A percentile compares a stretch with the other conserved stretches of the same genome.
Conservation (phyloP, 2,329 filamentous ascomycete genomes). For the Fusarium tricinctum region DNA sequence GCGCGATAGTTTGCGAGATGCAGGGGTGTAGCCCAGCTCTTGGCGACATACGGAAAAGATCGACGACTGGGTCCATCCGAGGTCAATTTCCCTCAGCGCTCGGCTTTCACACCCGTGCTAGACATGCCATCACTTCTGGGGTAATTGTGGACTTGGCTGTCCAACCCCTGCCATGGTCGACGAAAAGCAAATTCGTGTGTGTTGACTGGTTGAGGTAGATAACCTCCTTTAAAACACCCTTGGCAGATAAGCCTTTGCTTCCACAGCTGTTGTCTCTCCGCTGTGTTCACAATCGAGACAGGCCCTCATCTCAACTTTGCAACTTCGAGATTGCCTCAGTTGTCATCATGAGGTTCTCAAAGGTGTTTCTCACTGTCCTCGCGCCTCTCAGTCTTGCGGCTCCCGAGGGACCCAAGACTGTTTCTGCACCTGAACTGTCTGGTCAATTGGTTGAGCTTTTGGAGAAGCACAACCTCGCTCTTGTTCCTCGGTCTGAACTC, state of each 20-base stretch:
- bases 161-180: background rate
- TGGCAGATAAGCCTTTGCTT: background rate
- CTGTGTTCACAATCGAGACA: background rate
- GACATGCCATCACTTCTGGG: slow-evolving; percentile 17
- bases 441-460: slow-evolving; percentile 57
- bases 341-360: slow-evolving; percentile 56
- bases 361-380: slow-evolving; percentile 53
- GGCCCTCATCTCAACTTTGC: slow-evolving; percentile 1
- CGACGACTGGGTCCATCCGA: background rate
- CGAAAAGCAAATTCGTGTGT: slow-evolving; percentile 21
- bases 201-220: slow-evolving; percentile 30
- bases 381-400: slow-evolving; percentile 54
- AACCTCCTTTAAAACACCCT: slow-evolving; percentile 12
- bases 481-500: slow-evolving; percentile 62
- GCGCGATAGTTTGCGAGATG: slow-evolving; percentile 38
- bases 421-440: slow-evolving; percentile 51
- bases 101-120: slow-evolving; percentile 1
- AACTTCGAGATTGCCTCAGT: background rate
- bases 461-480: slow-evolving; percentile 60
- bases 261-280: too few relatives aligned
- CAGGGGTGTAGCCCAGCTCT: slow-evolving; percentile 14
- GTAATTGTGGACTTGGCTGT: slow-evolving; percentile 18
- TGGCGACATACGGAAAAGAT: slow-evolving; percentile 6
- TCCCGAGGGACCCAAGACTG: slow-evolving; percentile 39
- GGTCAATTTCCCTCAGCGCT: slow-evolving; percentile 26